Evolutionary conservation across 257 asterid genomes (phyloP), one percentile per base, ranked within the genome.

Genomic region (Solanum virginianum): DNA sequence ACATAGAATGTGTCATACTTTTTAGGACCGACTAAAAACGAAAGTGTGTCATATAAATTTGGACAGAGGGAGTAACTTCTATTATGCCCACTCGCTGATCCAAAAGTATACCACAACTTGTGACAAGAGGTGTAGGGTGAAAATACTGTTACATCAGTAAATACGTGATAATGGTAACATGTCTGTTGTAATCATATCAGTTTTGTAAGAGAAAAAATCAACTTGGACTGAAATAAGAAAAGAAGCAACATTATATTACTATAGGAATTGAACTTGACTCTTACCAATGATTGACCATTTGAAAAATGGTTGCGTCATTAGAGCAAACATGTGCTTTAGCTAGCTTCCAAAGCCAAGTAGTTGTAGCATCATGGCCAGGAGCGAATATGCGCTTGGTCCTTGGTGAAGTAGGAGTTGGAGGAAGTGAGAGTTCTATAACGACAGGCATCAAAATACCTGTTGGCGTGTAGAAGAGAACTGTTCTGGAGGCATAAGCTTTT

Each of bases 321-420:
- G 97, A 91, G 89, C 92, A 92, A 84, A 94, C 99, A 29, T 96
- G 97, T 4, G 97, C 97, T 90, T 94, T 96, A 71, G 98, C 98
- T 80, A 90, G 93, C 87, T 92, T 92, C 98, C 98, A 93, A 20
- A 92, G 83, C 96, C 98, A 93, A 84, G 87, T 87, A 84, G 89
- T 74, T 0, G 97, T 95, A 9, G 98, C 98, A 49, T 90, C 91
- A 26, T 91, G 90, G 7, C 97, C 98, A 22, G 93, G 96, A 43
- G 92, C 85, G 59, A 89, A 90, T 68, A 92, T 63, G 69, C 71
- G 89, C 87, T 95, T 95, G 91, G 91, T 92, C 85, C 90, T 85
- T 1, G 86, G 91, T 84, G 94, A 90, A 10, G 92, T 84, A 66
- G 90, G 45, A 17, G 95, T 89, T 0, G 95, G 93, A 82, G 98